Evolutionary conservation across 1,284 basidiomycete genomes (phyloP).

Genomic region (Cutaneotrichosporon sp.): DNA sequence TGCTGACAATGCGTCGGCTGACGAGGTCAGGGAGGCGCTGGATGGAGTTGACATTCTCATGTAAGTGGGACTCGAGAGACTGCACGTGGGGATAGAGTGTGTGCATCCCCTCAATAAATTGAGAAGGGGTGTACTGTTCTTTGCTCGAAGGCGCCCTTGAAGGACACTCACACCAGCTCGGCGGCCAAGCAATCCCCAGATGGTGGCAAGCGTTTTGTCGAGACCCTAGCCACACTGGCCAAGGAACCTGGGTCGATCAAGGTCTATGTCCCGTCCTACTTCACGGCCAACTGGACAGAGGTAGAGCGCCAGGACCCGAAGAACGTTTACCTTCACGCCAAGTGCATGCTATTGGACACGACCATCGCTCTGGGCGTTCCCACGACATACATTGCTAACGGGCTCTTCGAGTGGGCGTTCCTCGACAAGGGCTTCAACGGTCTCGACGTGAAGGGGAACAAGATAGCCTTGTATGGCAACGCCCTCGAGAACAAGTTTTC

Average conservation of each 20-base stretch:
- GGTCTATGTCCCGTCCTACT: slow-evolving; percentile 18
- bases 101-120: no score
- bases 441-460: slow-evolving; percentile 13
- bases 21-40: slow-evolving; percentile 1
- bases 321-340: neutral
- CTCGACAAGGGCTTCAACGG: slow-evolving; percentile 1
- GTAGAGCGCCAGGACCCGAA: neutral
- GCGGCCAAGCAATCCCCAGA: slow-evolving; percentile 3
- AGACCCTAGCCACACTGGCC: slow-evolving; percentile 1
- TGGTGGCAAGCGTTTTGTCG: neutral
- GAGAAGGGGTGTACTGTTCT: no score
- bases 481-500: slow-evolving; percentile 1
- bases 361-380: slow-evolving; percentile 8
- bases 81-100: no score
- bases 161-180: slow-evolving; percentile 4
- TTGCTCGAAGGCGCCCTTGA: no score
- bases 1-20: neutral
- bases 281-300: slow-evolving; percentile 10
- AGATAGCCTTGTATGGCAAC: slow-evolving; percentile 6
- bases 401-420: slow-evolving; percentile 10
- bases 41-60: slow-evolving; percentile 4
- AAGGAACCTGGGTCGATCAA: neutral
- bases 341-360: neutral
- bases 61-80: slow-evolving; percentile 1
- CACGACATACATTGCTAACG: slow-evolving; percentile 6